Conservation (phyloP, 1,139 yeast genomes). For the Zygoascus meyerae region DNA sequence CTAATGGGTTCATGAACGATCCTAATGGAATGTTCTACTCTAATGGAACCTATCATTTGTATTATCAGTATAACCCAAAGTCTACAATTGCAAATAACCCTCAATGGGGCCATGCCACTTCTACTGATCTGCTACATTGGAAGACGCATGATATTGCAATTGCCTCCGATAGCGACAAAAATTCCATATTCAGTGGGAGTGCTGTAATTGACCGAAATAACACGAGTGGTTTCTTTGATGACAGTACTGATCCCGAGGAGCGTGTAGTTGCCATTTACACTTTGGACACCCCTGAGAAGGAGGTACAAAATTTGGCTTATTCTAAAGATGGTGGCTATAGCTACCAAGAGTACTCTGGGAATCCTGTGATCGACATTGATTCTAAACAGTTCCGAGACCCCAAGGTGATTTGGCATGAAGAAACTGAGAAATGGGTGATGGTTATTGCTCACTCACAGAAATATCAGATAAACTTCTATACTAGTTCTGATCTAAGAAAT, state of each 20-base stretch:
- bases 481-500: constrained; percentile 30
- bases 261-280: constrained; percentile 38
- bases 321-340: constrained; percentile 37
- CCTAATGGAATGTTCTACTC: constrained; percentile 22
- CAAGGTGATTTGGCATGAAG: constrained; percentile 37
- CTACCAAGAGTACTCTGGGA: constrained; percentile 29
- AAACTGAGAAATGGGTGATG: constrained; percentile 35
- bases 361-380: constrained; percentile 34
- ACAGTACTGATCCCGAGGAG: constrained; percentile 26
- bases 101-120: constrained; percentile 38
- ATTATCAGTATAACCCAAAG: constrained; percentile 36
- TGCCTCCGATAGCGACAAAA: constrained; percentile 25
- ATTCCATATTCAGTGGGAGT: constrained; percentile 36
- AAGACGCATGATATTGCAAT: constrained; percentile 31
- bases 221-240: constrained; percentile 35
- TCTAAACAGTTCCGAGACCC: constrained; percentile 38
- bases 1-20: constrained; percentile 20
- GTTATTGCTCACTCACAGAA: constrained; percentile 34
- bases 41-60: constrained; percentile 27
- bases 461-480: constrained; percentile 32
- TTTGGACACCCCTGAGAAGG: constrained; percentile 20
- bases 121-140: constrained; percentile 35
- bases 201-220: constrained; percentile 35
- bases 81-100: constrained; percentile 30
- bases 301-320: constrained; percentile 35